Percentiles rank a stretch among this genome's conserved stretches.
These are phyloP conservation scores for Heterobasidion occidentale DNA, from an alignment of 1,284 basidiomycete species.

Conservation along the genomic window DNA sequence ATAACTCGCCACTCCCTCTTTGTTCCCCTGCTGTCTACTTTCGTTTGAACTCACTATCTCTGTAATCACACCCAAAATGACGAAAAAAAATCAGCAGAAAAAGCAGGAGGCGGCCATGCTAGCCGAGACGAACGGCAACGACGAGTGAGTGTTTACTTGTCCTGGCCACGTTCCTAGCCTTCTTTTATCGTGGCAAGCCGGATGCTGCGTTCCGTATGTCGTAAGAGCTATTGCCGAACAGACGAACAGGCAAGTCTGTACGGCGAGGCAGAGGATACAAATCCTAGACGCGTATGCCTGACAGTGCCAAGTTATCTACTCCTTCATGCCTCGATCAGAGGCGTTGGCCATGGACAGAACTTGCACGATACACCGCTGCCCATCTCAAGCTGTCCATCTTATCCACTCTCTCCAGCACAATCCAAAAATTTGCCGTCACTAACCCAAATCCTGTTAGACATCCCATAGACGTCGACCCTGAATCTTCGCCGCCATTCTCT, in stretches of 20 bases:
- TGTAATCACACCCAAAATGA: slow-evolving; percentile 19
- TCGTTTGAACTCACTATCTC: background rate
- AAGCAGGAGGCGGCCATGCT: slow-evolving; percentile 12
- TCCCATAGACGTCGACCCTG: background rate
- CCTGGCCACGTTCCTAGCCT: background rate
- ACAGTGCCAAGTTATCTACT: background rate
- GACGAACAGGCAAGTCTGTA: background rate
- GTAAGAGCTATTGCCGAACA: background rate
- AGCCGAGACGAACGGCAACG: slow-evolving; percentile 10
- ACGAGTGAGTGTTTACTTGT: background rate
- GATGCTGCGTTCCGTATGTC: background rate
- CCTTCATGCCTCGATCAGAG: too few relatives aligned
- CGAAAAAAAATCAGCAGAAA: slow-evolving; percentile 20
- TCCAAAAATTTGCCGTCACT: background rate
- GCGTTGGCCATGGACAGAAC: too few relatives aligned
- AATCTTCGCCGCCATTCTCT: background rate
- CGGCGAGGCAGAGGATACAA: background rate
- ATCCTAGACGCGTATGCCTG: background rate
- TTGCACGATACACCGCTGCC: too few relatives aligned
- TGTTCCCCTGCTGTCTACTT: too few relatives aligned
- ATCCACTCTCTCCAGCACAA: too few relatives aligned
- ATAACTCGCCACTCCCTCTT: background rate
- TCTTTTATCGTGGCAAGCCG: background rate
- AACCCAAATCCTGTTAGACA: background rate
- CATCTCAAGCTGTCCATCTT: too few relatives aligned